Percentiles rank a stretch among this genome's conserved stretches.
These are phyloP conservation scores for Diospyros kaki DNA, from an alignment of 148 eudicot species.

Conservation along the genomic window DNA sequence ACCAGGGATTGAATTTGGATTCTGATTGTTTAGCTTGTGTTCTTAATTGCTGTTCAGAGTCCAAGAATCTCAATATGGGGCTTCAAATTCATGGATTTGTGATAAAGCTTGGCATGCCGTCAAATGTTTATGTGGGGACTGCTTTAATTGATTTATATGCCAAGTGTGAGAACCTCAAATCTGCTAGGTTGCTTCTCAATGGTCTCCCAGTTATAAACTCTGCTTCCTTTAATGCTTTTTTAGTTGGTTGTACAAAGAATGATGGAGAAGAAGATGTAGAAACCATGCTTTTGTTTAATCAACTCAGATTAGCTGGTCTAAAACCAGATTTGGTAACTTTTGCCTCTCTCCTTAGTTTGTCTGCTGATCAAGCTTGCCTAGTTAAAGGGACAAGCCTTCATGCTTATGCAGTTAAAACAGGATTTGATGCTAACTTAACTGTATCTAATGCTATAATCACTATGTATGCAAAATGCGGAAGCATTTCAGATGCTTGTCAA, in stretches of 20 bases:
- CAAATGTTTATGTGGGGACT: conserved; percentile 11
- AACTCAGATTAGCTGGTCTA: conserved; percentile 3
- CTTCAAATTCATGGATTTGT: conserved; percentile 17
- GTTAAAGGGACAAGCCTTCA: conserved; percentile 7
- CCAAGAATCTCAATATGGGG: conserved; percentile 11
- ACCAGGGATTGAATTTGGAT: conserved; percentile 13
- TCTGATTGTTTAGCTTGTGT: conserved; percentile 15
- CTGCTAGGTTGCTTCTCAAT: conserved; percentile 13
- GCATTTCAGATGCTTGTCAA: conserved; percentile 6
- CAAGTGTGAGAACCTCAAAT: conserved; percentile 9
- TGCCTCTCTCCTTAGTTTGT: conserved; percentile 2
- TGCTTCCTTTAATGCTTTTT: conserved; percentile 18
- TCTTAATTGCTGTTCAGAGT: conserved; percentile 19
- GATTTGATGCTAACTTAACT: conserved; percentile 10
- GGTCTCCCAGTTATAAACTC: neutral
- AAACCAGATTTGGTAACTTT: conserved; percentile 17
- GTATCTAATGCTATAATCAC: conserved; percentile 13
- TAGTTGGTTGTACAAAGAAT: conserved; percentile 6
- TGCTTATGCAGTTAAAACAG: conserved; percentile 10
- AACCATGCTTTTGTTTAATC: conserved; percentile 6
- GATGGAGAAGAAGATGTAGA: conserved; percentile 8
- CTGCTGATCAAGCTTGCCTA: conserved; percentile 6
- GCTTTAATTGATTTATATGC: conserved; percentile 21
- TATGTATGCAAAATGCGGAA: conserved; percentile 17
- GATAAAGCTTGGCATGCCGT: conserved; percentile 14